Conservation (phyloP, 2,329 filamentous ascomycete genomes). For the Arthrobotrys sphaeroides region DNA sequence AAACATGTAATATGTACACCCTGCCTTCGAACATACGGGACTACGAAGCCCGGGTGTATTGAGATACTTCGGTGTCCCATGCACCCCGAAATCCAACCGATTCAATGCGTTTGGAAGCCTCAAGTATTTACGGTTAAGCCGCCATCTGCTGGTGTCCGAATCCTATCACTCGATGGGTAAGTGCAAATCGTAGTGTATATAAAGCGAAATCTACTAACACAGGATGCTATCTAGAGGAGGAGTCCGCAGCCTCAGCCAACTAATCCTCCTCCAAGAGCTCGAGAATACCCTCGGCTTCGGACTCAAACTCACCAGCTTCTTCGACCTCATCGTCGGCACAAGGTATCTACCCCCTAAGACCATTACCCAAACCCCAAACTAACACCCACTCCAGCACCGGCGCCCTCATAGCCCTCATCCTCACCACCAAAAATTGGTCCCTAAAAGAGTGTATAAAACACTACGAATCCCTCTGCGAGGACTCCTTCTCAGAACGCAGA, state of each 20-base stretch:
- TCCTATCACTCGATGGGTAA: constrained; percentile 24
- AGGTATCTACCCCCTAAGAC: constrained; percentile 58
- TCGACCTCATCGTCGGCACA: constrained; percentile 65
- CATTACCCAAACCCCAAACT: neutral
- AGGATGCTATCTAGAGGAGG: constrained; percentile 46
- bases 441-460: constrained; percentile 61
- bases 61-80: neutral
- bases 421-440: constrained; percentile 61
- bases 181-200: too few species aligned
- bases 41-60: neutral
- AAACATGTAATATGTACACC: constrained; percentile 31
- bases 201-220: neutral
- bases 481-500: constrained; percentile 62
- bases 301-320: constrained; percentile 64
- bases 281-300: constrained; percentile 61
- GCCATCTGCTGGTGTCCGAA: constrained; percentile 7
- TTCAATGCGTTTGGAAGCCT: constrained; percentile 34
- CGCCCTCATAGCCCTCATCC: constrained; percentile 63
- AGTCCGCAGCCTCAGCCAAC: constrained; percentile 58
- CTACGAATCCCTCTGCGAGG: constrained; percentile 61
- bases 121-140: constrained; percentile 42
- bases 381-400: constrained; percentile 62
- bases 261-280: constrained; percentile 60
- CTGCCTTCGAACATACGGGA: constrained; percentile 19
- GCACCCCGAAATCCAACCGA: neutral